A percentile compares a stretch with the other conserved stretches of the same genome.
Evolutionary conservation across 345 rosid genomes (phyloP).

Genomic region (Arabis alpina): DNA sequence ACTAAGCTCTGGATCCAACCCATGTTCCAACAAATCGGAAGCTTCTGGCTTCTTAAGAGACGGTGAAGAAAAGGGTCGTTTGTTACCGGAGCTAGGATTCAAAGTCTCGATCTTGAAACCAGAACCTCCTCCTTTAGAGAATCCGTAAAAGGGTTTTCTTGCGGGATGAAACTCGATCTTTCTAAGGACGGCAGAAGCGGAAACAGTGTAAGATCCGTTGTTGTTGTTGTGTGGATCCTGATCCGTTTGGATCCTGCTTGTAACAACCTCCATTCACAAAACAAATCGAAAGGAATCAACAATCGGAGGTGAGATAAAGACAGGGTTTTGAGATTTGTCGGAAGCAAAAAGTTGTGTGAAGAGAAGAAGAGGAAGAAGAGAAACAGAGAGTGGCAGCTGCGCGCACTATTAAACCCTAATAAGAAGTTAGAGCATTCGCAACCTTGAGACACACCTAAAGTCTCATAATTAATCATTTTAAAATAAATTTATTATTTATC

Average conservation of each 20-base stretch:
- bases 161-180: constrained; percentile 73
- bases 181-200: constrained; percentile 42
- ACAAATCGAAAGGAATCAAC: constrained; percentile 17
- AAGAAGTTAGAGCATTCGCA: too few relatives aligned
- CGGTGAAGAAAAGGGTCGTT: constrained; percentile 19
- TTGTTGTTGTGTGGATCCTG: constrained; percentile 38
- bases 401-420: constrained; percentile 65
- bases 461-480: too few relatives aligned
- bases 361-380: constrained; percentile 8
- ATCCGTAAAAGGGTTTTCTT: constrained; percentile 56
- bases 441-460: too few relatives aligned
- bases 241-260: constrained; percentile 37
- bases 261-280: constrained; percentile 39
- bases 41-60: constrained; percentile 51
- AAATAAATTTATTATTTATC: too few relatives aligned
- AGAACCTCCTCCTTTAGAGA: constrained; percentile 40
- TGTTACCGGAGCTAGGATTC: constrained; percentile 54
- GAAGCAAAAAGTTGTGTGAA: constrained; percentile 6
- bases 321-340: constrained; percentile 15
- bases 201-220: constrained; percentile 44
- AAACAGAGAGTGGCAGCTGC: constrained; percentile 21
- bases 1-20: constrained; percentile 72
- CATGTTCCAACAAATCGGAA: constrained; percentile 57
- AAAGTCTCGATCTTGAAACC: constrained; percentile 80
- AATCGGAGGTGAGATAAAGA: not conserved